Percentiles rank a stretch among this genome's conserved stretches.
Evolutionary conservation across 208 protist species (phyloP).

Genomic region (Wallacemonas collosoma): DNA sequence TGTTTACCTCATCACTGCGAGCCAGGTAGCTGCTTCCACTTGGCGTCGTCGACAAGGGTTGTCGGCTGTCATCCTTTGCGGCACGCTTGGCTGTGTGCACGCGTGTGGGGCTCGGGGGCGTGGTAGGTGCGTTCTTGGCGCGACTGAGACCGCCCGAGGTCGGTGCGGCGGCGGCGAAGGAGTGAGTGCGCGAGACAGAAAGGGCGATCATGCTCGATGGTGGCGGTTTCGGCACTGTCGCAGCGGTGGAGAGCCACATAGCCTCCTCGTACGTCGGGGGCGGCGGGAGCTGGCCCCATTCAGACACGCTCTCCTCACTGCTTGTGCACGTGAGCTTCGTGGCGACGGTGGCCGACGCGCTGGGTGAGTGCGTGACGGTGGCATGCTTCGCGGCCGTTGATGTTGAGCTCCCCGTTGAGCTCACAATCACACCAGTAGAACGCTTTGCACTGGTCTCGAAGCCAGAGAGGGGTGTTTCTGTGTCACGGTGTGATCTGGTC

Average conservation of each 20-base stretch:
- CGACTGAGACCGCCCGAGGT: not conserved
- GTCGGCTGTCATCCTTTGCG: not conserved
- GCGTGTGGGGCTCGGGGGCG: too few species aligned
- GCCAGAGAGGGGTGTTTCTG: not conserved
- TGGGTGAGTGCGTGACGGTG: not conserved
- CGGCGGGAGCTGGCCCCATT: not conserved
- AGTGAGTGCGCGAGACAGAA: constrained; percentile 13
- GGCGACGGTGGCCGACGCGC: not conserved
- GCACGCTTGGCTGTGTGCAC: not conserved
- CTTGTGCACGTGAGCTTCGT: not conserved
- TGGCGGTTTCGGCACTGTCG: constrained; percentile 8
- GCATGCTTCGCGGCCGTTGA: not conserved
- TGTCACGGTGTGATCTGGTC: not conserved
- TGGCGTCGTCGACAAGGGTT: not conserved
- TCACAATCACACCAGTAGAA: not conserved
- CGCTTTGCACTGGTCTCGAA: not conserved
- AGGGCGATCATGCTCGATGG: constrained; percentile 9
- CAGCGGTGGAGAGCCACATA: not conserved
- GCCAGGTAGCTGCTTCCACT: not conserved
- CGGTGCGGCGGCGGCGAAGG: not conserved
- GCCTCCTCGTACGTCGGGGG: constrained; percentile 17
- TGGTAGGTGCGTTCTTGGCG: not conserved
- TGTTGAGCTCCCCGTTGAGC: not conserved
- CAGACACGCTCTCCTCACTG: not conserved
- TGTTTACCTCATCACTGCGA: not conserved